phyloP scores from a whole-genome alignment of 2,329 filamentous ascomycete species.

The Clathrospora elynae region DNA sequence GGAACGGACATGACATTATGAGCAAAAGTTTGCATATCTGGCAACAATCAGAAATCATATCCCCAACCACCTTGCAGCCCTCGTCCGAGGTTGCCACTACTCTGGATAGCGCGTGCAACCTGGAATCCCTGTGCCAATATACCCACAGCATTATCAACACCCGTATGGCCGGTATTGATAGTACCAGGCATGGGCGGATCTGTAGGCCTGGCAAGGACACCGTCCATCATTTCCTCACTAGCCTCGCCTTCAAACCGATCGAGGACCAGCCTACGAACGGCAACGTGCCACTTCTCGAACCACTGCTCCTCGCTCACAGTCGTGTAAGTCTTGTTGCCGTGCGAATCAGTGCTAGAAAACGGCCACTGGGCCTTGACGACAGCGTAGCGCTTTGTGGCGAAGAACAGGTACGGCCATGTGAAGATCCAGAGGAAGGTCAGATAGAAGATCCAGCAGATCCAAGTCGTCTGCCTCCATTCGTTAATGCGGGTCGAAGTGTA shows the following conservation, averaged over 20 bases:
- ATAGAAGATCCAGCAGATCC: conserved; percentile 69
- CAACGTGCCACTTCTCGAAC: conserved; percentile 66
- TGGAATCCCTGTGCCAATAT: conserved; percentile 43
- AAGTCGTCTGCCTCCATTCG: conserved; percentile 66
- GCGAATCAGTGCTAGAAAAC: conserved; percentile 51
- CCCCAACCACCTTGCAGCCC: conserved; percentile 43
- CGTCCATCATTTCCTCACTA: conserved; percentile 52
- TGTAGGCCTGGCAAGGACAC: conserved; percentile 42
- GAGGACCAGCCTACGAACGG: conserved; percentile 65
- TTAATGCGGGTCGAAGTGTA: conserved; percentile 69
- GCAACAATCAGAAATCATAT: conserved; percentile 31
- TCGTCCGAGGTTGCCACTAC: conserved; percentile 24
- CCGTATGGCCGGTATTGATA: conserved; percentile 35
- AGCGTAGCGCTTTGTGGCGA: conserved; percentile 70
- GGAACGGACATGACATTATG: neutral
- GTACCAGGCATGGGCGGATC: conserved; percentile 52
- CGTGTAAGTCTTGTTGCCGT: conserved; percentile 56
- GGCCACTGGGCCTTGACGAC: conserved; percentile 67
- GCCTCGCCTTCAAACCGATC: conserved; percentile 62
- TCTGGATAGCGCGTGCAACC: conserved; percentile 37
- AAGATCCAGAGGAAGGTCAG: conserved; percentile 71
- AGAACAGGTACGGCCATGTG: conserved; percentile 71
- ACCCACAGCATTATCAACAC: conserved; percentile 40
- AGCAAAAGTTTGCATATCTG: neutral
- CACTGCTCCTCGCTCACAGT: conserved; percentile 59